Percentiles rank a stretch among this genome's conserved stretches.
Conservation (phyloP, 1,284 basidiomycete species). For the Fomitopsis schrenkii region DNA sequence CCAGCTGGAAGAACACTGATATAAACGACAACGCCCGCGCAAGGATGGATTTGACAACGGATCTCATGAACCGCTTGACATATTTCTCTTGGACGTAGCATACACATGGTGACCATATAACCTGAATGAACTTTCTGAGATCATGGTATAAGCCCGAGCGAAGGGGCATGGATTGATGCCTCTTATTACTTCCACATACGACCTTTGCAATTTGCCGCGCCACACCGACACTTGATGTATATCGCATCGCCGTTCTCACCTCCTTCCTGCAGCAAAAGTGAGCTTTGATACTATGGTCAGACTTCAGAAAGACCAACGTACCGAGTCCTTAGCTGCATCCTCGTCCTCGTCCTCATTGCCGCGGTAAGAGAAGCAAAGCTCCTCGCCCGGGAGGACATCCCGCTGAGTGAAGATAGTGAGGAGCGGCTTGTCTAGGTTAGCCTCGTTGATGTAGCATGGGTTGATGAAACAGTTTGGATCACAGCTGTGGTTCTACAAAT, state of each 20-base stretch:
- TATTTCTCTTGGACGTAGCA: background rate
- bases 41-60: too few species aligned
- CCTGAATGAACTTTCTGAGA: too few species aligned
- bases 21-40: too few species aligned
- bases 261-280: background rate
- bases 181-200: slow-evolving; percentile 26
- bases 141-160: background rate
- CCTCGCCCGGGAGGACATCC: slow-evolving; percentile 65
- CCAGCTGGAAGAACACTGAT: too few species aligned
- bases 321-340: slow-evolving; percentile 22
- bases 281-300: background rate
- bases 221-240: slow-evolving; percentile 50
- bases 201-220: slow-evolving; percentile 32
- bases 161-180: background rate
- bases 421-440: slow-evolving; percentile 38
- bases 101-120: background rate
- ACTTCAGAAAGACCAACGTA: slow-evolving; percentile 5
- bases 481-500: slow-evolving; percentile 79
- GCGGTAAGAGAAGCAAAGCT: slow-evolving; percentile 80
- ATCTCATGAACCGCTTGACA: too few species aligned
- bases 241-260: slow-evolving; percentile 35
- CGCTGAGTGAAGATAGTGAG: slow-evolving; percentile 68
- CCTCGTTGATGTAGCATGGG: slow-evolving; percentile 57
- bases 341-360: slow-evolving; percentile 48
- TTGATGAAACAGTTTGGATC: slow-evolving; percentile 77